Conservation (phyloP, 208 protist genomes). For the Angomonas desouzai region DNA sequence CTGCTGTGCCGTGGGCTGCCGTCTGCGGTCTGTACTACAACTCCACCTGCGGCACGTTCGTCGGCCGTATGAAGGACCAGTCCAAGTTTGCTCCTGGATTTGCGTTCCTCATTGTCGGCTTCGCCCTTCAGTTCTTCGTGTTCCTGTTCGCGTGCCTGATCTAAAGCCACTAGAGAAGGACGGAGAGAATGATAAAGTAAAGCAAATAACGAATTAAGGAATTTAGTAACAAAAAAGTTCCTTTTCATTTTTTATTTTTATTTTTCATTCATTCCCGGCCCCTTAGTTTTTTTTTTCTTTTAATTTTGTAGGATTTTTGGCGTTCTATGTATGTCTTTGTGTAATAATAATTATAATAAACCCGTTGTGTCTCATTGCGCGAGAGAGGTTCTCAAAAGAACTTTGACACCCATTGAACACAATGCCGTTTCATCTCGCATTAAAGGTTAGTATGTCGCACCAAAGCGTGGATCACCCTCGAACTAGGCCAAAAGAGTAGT, state of each 20-base stretch:
- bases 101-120: slow-evolving; percentile 27
- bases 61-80: slow-evolving; percentile 17
- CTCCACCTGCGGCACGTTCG: slow-evolving; percentile 20
- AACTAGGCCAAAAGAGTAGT: not conserved
- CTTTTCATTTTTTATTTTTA: slow-evolving; percentile 13
- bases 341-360: not conserved
- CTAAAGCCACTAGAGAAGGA: not conserved
- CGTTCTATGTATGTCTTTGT: no score
- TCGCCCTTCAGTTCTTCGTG: slow-evolving; percentile 20
- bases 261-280: slow-evolving; percentile 5
- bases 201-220: slow-evolving; percentile 1
- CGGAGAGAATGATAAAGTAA: not conserved
- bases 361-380: not conserved
- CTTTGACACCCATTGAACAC: not conserved
- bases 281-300: not conserved
- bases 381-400: not conserved
- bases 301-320: no score
- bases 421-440: not conserved
- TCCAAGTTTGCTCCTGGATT: slow-evolving; percentile 28
- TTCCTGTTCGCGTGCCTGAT: slow-evolving; percentile 26
- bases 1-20: slow-evolving; percentile 21
- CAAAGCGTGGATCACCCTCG: not conserved
- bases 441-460: not conserved
- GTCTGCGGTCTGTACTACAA: slow-evolving; percentile 30
- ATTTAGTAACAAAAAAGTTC: slow-evolving; percentile 7